Percentiles rank a stretch among this genome's conserved stretches.
These are phyloP conservation scores for Penicillium sp. DNA, from an alignment of 2,329 filamentous ascomycete species.

Conservation along the genomic window DNA sequence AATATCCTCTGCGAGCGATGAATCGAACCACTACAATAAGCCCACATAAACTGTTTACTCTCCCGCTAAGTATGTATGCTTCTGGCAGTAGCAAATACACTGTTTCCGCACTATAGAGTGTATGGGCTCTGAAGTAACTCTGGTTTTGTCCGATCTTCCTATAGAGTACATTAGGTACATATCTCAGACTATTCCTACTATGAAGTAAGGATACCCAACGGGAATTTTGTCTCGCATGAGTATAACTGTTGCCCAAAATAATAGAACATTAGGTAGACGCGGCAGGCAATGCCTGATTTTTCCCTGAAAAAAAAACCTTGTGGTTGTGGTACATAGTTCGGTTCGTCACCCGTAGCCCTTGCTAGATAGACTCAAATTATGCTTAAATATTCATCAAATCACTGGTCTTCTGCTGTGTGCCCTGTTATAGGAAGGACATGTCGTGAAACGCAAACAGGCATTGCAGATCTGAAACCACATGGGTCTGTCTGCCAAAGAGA, in stretches of 20 bases:
- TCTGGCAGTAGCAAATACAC: not conserved
- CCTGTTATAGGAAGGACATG: not conserved
- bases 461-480: constrained; percentile 1
- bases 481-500: not conserved
- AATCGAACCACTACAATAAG: not conserved
- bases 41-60: not conserved
- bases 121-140: too few relatives aligned
- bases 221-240: not conserved
- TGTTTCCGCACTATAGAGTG: not conserved
- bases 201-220: not conserved
- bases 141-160: not conserved
- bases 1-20: not conserved
- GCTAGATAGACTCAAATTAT: not conserved
- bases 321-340: not conserved
- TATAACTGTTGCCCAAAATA: too few relatives aligned
- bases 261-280: not conserved
- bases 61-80: not conserved
- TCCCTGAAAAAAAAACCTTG: too few relatives aligned
- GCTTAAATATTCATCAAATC: not conserved
- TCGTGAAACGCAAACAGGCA: not conserved
- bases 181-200: not conserved
- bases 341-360: not conserved
- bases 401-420: not conserved
- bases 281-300: not conserved
- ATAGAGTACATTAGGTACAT: not conserved